A percentile compares a stretch with the other conserved stretches of the same genome.
phyloP scores from a whole-genome alignment of 495 filamentous ascomycete species.

The Pyronema domesticum region DNA sequence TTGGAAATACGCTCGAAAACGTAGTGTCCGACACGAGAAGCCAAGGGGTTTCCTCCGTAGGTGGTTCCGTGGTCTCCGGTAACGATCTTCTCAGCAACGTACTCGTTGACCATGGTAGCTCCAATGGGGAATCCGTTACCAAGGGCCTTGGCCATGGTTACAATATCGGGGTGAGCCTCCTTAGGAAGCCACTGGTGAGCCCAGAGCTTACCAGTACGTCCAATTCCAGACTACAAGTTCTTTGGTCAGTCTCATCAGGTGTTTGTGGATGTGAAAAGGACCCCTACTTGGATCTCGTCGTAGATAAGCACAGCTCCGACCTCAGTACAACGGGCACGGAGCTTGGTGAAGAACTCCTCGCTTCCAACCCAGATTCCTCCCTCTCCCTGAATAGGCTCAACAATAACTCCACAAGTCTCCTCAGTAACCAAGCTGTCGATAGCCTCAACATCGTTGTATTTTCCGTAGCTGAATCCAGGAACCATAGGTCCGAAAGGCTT shows the following conservation, averaged over 20 bases:
- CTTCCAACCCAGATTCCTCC: constrained; percentile 76
- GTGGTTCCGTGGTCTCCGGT: constrained; percentile 93
- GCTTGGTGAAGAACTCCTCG: constrained; percentile 57
- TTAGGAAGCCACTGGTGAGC: constrained; percentile 56
- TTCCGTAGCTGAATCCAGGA: constrained; percentile 76
- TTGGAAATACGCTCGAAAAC: constrained; percentile 58
- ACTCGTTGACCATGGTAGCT: constrained; percentile 65
- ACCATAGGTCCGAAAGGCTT: constrained; percentile 88
- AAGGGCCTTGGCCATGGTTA: constrained; percentile 87
- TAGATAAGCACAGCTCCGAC: constrained; percentile 80
- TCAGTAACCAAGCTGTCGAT: constrained; percentile 58
- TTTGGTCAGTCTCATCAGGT: not conserved
- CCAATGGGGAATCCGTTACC: constrained; percentile 94
- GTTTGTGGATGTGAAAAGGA: not conserved
- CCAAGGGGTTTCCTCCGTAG: constrained; percentile 89
- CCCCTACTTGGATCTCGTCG: constrained; percentile 54
- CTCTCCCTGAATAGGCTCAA: constrained; percentile 96
- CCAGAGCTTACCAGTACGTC: constrained; percentile 76
- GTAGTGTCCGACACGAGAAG: constrained; percentile 63
- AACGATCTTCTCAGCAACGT: constrained; percentile 65
- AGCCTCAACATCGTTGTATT: constrained; percentile 59
- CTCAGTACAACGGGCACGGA: constrained; percentile 64
- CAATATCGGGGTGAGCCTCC: constrained; percentile 78
- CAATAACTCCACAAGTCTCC: constrained; percentile 81
- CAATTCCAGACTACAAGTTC: constrained; percentile 65